Percentiles rank a stretch among this genome's conserved stretches.
Conservation (phyloP, 768 basidiomycete species). For the Fomitopsis pulvina region DNA sequence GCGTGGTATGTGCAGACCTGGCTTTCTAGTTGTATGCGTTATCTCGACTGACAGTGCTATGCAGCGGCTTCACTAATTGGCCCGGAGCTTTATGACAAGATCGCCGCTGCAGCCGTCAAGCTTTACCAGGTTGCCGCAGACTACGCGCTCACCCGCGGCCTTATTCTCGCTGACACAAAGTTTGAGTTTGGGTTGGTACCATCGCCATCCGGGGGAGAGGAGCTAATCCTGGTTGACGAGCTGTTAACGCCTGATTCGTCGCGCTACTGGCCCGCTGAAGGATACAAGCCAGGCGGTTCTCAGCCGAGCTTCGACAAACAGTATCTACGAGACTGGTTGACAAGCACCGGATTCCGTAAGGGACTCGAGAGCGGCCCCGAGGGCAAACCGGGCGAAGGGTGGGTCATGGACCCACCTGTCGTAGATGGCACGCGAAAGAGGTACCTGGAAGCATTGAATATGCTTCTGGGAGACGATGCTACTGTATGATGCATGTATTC, state of each 20-base stretch:
- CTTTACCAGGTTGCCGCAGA: constrained; percentile 72
- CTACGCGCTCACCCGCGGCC: constrained; percentile 65
- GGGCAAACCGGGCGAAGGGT: constrained; percentile 64
- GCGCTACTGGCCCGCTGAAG: constrained; percentile 85
- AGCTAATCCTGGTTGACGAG: constrained; percentile 88
- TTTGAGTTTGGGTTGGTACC: constrained; percentile 92
- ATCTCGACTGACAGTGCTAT: background rate
- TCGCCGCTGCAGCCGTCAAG: constrained; percentile 54
- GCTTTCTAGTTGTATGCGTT: background rate
- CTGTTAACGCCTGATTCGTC: constrained; percentile 97
- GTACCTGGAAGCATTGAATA: constrained; percentile 71
- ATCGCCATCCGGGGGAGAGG: constrained; percentile 11
- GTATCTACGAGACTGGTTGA: constrained; percentile 88
- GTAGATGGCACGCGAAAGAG: constrained; percentile 70
- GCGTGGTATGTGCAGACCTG: constrained; percentile 53
- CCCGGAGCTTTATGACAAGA: constrained; percentile 48
- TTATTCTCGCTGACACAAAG: constrained; percentile 97
- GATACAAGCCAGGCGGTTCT: constrained; percentile 63
- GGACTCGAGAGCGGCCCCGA: constrained; percentile 72
- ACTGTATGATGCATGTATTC: background rate
- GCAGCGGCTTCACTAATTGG: constrained; percentile 65
- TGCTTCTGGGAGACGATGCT: constrained; percentile 29
- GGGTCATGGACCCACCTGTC: constrained; percentile 70
- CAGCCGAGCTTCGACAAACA: constrained; percentile 98
- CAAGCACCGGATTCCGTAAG: constrained; percentile 62